phyloP scores from a whole-genome alignment of 352 stramenopile species.

The Phytophthora rubi region DNA sequence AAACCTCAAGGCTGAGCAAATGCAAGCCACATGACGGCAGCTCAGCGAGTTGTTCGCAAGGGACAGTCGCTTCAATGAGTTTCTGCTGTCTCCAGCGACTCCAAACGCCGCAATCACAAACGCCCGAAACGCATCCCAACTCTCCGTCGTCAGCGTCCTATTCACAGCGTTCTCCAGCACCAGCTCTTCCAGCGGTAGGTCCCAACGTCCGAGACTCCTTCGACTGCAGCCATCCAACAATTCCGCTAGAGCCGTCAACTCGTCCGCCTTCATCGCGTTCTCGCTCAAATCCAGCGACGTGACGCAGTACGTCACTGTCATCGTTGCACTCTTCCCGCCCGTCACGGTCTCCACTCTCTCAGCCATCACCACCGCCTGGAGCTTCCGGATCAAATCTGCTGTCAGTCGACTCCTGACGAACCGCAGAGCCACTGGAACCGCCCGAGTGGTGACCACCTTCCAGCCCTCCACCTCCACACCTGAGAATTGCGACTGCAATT shows the following conservation, averaged over 20 bases:
- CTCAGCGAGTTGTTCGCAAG: slow-evolving; percentile 43
- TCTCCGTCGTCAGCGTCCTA: slow-evolving; percentile 23
- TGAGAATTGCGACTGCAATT: slow-evolving; percentile 13
- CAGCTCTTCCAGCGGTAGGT: slow-evolving; percentile 29
- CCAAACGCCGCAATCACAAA: slow-evolving; percentile 36
- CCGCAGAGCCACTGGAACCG: slow-evolving; percentile 30
- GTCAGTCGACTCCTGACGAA: slow-evolving; percentile 36
- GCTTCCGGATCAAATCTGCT: slow-evolving; percentile 18
- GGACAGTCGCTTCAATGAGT: slow-evolving; percentile 35
- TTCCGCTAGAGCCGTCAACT: slow-evolving; percentile 28
- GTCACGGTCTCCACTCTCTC: neutral
- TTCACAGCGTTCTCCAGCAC: slow-evolving; percentile 39
- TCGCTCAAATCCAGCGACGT: slow-evolving; percentile 41
- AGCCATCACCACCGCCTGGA: slow-evolving; percentile 27
- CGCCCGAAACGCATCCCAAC: slow-evolving; percentile 35
- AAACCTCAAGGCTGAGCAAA: slow-evolving; percentile 42
- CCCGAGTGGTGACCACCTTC: neutral
- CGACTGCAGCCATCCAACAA: slow-evolving; percentile 18
- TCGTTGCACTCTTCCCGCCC: neutral
- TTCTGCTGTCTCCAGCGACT: neutral
- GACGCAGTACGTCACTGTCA: slow-evolving; percentile 20
- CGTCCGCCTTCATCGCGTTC: slow-evolving; percentile 30
- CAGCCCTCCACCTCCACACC: slow-evolving; percentile 6
- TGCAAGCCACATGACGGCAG: slow-evolving; percentile 32
- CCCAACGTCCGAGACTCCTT: neutral